A percentile compares a stretch with the other conserved stretches of the same genome.
Evolutionary conservation across 306 rosid genomes (phyloP).

Genomic region (Casuarina equisetifolia): DNA sequence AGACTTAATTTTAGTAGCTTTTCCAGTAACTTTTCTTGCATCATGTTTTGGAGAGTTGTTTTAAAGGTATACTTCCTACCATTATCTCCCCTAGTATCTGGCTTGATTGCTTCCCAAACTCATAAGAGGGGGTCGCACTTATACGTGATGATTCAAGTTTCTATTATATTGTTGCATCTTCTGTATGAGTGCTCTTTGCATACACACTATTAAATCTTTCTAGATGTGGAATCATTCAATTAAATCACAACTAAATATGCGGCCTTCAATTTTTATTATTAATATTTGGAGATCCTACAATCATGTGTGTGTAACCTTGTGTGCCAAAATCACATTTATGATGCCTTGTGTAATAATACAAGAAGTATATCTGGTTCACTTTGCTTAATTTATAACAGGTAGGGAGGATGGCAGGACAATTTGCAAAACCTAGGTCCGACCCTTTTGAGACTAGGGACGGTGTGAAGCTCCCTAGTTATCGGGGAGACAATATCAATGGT

Average conservation of each 20-base stretch:
- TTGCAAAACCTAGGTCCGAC: slow-evolving; percentile 45
- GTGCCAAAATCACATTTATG: neutral
- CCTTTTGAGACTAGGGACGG: slow-evolving; percentile 42
- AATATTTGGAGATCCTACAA: neutral
- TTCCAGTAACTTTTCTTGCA: neutral
- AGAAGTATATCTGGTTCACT: neutral
- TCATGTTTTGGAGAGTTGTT: neutral
- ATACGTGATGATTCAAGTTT: neutral
- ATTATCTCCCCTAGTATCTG: neutral
- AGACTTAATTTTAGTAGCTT: neutral
- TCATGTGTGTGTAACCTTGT: neutral
- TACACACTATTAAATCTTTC: neutral
- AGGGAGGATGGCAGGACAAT: slow-evolving; percentile 51
- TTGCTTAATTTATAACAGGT: slow-evolving; percentile 23
- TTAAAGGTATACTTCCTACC: neutral
- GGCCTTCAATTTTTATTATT: neutral
- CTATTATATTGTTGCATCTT: neutral
- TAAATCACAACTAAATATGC: neutral
- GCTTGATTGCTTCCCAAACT: neutral
- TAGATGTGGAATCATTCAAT: neutral
- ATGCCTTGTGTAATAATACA: neutral
- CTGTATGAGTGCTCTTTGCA: neutral
- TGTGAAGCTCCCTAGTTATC: slow-evolving; percentile 40
- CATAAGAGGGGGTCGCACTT: neutral
- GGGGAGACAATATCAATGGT: slow-evolving; percentile 44